Conservation (phyloP, 2,329 filamentous ascomycete species). For the Akanthomyces muscarius region DNA sequence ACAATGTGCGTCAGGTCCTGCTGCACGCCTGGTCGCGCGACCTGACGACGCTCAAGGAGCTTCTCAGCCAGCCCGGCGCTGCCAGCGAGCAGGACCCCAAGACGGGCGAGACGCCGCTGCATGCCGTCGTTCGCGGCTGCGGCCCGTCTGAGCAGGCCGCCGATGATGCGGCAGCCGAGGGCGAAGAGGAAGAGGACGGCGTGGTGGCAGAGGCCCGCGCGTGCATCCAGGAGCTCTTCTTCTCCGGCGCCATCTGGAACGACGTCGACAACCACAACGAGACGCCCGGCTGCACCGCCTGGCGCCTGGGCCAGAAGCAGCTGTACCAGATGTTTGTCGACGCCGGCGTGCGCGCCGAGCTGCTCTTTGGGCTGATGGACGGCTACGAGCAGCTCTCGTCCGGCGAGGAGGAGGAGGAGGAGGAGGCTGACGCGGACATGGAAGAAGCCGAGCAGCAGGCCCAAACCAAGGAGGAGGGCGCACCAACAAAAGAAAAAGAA, state of each 20-base stretch:
- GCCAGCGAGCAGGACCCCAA: conserved; percentile 78
- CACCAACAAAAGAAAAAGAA: background rate
- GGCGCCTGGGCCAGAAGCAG: conserved; percentile 60
- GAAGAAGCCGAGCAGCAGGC: conserved; percentile 31
- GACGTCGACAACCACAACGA: conserved; percentile 82
- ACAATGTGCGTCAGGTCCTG: conserved; percentile 48
- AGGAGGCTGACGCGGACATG: conserved; percentile 41
- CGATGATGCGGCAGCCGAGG: conserved; percentile 16
- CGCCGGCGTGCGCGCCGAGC: conserved; percentile 84
- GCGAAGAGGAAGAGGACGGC: conserved; percentile 34
- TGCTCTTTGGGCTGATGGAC: conserved; percentile 77
- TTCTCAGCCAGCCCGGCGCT: conserved; percentile 60
- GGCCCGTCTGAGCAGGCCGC: conserved; percentile 34
- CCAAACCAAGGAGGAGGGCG: conserved; percentile 16
- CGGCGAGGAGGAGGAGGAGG: conserved; percentile 47
- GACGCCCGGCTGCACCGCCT: conserved; percentile 85
- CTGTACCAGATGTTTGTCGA: conserved; percentile 83
- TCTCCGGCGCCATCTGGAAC: conserved; percentile 96
- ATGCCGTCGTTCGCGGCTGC: conserved; percentile 81
- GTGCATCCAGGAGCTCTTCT: conserved; percentile 71
- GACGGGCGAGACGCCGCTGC: conserved; percentile 82
- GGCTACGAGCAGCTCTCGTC: conserved; percentile 72
- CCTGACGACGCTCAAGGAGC: conserved; percentile 59
- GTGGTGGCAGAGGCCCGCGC: conserved; percentile 59
- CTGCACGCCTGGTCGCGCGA: conserved; percentile 58